phyloP scores from a whole-genome alignment of 768 basidiomycete genomes.

The Neoboletus brunneissimus region DNA sequence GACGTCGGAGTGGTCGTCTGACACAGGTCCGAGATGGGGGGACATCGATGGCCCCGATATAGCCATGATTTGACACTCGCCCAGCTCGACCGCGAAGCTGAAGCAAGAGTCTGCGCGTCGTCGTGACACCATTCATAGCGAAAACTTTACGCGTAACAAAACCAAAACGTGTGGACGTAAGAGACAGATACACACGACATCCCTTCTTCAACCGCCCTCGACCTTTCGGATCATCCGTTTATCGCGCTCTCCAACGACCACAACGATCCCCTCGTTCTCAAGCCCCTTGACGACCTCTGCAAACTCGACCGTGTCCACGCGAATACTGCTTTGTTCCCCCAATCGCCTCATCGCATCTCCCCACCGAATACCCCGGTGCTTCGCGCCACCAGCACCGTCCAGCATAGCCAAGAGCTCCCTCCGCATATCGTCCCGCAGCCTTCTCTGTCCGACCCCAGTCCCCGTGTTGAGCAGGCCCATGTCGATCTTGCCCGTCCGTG shows the following conservation, averaged over 20 bases:
- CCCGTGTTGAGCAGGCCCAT: slow-evolving; percentile 95
- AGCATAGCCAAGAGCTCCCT: slow-evolving; percentile 71
- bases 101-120: background rate
- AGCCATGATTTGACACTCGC: slow-evolving; percentile 1
- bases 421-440: slow-evolving; percentile 86
- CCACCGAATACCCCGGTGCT: slow-evolving; percentile 71
- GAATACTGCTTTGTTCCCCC: slow-evolving; percentile 80
- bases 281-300: slow-evolving; percentile 69
- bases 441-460: slow-evolving; percentile 81
- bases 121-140: background rate
- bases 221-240: slow-evolving; percentile 74
- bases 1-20: slow-evolving; percentile 5
- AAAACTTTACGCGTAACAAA: background rate
- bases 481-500: slow-evolving; percentile 95
- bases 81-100: background rate
- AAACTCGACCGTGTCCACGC: slow-evolving; percentile 80
- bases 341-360: slow-evolving; percentile 74
- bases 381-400: slow-evolving; percentile 46
- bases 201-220: slow-evolving; percentile 37
- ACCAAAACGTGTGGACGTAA: slow-evolving; percentile 1
- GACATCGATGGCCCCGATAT: slow-evolving; percentile 19
- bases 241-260: slow-evolving; percentile 85
- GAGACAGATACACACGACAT: background rate
- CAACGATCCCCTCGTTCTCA: slow-evolving; percentile 84
- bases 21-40: background rate